phyloP scores from a whole-genome alignment of 805 yeast genomes.

The Sugiyamaella qingdaonensis region DNA sequence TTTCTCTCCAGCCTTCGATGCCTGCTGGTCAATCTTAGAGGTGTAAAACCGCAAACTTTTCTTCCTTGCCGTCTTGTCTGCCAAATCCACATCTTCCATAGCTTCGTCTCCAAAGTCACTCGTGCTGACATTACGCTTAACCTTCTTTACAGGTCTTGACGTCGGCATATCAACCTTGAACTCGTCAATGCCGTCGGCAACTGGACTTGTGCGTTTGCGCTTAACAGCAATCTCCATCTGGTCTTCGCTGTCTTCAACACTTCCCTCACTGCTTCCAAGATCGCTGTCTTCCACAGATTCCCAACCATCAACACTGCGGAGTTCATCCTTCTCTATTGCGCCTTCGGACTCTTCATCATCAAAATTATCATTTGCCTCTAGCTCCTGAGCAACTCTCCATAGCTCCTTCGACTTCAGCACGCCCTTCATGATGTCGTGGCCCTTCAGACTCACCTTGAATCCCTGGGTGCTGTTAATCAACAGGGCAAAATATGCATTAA shows the following conservation, averaged over 20 bases:
- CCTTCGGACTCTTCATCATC: conserved; percentile 7
- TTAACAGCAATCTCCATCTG: not conserved
- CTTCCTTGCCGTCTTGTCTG: conserved; percentile 78
- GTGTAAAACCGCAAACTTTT: conserved; percentile 90
- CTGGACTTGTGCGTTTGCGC: not conserved
- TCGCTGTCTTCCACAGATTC: too few relatives aligned
- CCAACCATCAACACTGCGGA: conserved; percentile 7
- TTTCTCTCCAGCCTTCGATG: conserved; percentile 52
- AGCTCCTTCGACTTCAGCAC: conserved; percentile 77
- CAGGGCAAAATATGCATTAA: conserved; percentile 73
- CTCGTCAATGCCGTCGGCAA: conserved; percentile 26
- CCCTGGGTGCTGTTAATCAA: conserved; percentile 52
- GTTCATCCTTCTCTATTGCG: conserved; percentile 4
- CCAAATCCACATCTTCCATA: conserved; percentile 77
- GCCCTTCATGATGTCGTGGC: conserved; percentile 85
- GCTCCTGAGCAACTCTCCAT: conserved; percentile 74
- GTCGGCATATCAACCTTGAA: conserved; percentile 50
- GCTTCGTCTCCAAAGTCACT: conserved; percentile 49
- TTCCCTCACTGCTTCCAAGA: not conserved
- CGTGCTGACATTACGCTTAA: conserved; percentile 32
- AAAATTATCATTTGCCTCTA: conserved; percentile 38
- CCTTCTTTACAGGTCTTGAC: conserved; percentile 36
- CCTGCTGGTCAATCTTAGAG: conserved; percentile 85
- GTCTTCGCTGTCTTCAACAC: not conserved
- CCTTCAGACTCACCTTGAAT: conserved; percentile 66